A percentile compares a stretch with the other conserved stretches of the same genome.
Conservation (phyloP, 1,139 yeast species). For the Nakaseomyces delphensis region DNA sequence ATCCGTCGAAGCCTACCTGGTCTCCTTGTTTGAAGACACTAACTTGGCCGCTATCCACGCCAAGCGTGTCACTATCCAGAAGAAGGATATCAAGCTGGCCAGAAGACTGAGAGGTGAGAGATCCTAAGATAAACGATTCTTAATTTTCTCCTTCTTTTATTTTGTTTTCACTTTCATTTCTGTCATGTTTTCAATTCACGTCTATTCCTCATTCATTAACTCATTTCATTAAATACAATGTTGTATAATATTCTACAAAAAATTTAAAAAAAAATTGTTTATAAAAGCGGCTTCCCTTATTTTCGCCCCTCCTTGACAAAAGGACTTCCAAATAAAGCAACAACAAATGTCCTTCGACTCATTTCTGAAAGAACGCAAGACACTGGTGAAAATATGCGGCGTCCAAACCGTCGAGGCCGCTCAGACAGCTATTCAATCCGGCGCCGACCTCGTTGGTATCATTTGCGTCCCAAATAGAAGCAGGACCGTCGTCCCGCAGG, state of each 20-base stretch:
- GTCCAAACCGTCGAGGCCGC: slow-evolving; percentile 64
- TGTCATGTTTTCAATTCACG: neutral
- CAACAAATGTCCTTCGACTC: slow-evolving; percentile 1
- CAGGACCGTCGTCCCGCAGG: slow-evolving; percentile 52
- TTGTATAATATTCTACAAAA: neutral
- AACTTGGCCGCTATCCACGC: slow-evolving; percentile 99
- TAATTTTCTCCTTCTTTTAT: neutral
- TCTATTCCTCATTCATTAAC: neutral
- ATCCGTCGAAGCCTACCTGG: slow-evolving; percentile 96
- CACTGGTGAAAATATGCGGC: slow-evolving; percentile 70
- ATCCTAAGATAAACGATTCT: slow-evolving; percentile 37
- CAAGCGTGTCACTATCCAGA: slow-evolving; percentile 98
- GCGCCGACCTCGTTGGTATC: slow-evolving; percentile 74
- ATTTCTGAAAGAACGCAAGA: neutral
- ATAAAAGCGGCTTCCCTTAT: too few relatives aligned
- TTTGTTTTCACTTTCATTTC: neutral
- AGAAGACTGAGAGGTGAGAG: slow-evolving; percentile 99
- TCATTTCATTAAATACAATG: neutral
- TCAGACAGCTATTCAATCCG: slow-evolving; percentile 45
- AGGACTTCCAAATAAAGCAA: neutral
- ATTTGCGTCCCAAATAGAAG: slow-evolving; percentile 77
- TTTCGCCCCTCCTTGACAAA: neutral
- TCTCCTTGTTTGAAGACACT: slow-evolving; percentile 87
- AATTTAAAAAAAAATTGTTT: neutral
- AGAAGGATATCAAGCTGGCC: slow-evolving; percentile 98